Conservation (phyloP, 108 stramenopile species). For the Licmophora abbreviata region DNA sequence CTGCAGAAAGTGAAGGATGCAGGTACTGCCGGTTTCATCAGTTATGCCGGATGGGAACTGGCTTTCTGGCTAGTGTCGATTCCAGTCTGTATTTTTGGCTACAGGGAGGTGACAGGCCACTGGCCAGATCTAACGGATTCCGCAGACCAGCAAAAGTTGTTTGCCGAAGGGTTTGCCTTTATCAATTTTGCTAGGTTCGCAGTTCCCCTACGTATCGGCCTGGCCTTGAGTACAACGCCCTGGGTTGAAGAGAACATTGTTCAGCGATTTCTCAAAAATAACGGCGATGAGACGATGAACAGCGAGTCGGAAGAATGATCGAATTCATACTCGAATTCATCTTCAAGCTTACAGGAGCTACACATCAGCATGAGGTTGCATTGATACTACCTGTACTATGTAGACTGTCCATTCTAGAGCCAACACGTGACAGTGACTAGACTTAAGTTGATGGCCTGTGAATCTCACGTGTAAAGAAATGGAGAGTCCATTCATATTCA, state of each 20-base stretch:
- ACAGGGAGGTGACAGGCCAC: constrained; percentile 58
- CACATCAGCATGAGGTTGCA: too few relatives aligned
- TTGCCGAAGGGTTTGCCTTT: constrained; percentile 85
- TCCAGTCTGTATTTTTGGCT: constrained; percentile 67
- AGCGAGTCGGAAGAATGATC: neutral
- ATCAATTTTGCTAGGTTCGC: constrained; percentile 87
- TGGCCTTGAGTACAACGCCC: constrained; percentile 65
- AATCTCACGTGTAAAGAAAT: neutral
- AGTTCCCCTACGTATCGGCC: constrained; percentile 76
- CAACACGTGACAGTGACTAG: neutral
- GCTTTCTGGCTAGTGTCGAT: constrained; percentile 73
- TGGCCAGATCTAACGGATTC: constrained; percentile 70
- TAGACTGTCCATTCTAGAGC: neutral
- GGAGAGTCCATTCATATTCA: neutral
- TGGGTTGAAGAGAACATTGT: constrained; percentile 79
- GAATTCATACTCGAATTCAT: too few relatives aligned
- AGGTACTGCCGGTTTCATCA: constrained; percentile 65
- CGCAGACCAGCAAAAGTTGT: constrained; percentile 68
- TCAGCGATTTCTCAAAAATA: constrained; percentile 35
- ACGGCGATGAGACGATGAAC: constrained; percentile 3
- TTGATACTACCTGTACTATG: too few relatives aligned
- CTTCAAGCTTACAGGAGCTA: too few relatives aligned
- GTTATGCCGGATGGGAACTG: constrained; percentile 70
- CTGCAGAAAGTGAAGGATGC: constrained; percentile 69
- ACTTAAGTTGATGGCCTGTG: neutral